Conservation (phyloP, 164 flowering plant genomes). For the Vitis cinerea region DNA sequence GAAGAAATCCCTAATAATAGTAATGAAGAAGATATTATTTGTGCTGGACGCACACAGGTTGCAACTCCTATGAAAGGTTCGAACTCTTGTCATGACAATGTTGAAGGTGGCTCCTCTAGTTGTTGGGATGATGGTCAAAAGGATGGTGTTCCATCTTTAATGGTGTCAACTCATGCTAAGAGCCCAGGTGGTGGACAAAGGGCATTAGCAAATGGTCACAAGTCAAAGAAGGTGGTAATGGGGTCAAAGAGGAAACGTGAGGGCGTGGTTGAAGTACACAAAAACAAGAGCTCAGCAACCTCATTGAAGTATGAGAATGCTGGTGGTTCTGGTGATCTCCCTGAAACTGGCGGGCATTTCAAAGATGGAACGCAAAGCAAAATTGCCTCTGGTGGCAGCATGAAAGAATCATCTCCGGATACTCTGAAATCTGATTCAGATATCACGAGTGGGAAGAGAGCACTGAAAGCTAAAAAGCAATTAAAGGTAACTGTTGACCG, state of each 20-base stretch:
- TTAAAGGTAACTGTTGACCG: slow-evolving; percentile 17
- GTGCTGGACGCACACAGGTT: slow-evolving; percentile 5
- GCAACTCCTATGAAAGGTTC: slow-evolving; percentile 3
- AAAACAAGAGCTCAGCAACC: slow-evolving; percentile 9
- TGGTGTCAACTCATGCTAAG: slow-evolving; percentile 15
- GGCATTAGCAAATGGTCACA: slow-evolving; percentile 33
- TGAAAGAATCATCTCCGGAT: slow-evolving; percentile 25
- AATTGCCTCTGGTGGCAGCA: slow-evolving; percentile 22
- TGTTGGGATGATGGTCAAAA: slow-evolving; percentile 15
- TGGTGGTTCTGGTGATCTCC: slow-evolving; percentile 10
- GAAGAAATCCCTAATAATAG: slow-evolving; percentile 24
- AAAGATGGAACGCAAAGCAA: slow-evolving; percentile 32
- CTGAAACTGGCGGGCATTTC: slow-evolving; percentile 21
- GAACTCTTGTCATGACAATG: slow-evolving; percentile 8
- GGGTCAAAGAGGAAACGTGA: slow-evolving; percentile 30
- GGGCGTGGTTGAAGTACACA: slow-evolving; percentile 19
- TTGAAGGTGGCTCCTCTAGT: slow-evolving; percentile 14
- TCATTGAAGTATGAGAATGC: slow-evolving; percentile 18
- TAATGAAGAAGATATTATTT: slow-evolving; percentile 16
- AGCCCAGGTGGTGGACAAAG: slow-evolving; percentile 20
- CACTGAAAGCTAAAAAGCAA: slow-evolving; percentile 28
- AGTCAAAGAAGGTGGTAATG: slow-evolving; percentile 22
- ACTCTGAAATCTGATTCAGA: slow-evolving; percentile 28
- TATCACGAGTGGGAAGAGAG: slow-evolving; percentile 21
- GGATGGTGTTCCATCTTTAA: slow-evolving; percentile 16